Evolutionary conservation across 805 yeast genomes (phyloP).

Genomic region (Sporopachydermia quercuum): DNA sequence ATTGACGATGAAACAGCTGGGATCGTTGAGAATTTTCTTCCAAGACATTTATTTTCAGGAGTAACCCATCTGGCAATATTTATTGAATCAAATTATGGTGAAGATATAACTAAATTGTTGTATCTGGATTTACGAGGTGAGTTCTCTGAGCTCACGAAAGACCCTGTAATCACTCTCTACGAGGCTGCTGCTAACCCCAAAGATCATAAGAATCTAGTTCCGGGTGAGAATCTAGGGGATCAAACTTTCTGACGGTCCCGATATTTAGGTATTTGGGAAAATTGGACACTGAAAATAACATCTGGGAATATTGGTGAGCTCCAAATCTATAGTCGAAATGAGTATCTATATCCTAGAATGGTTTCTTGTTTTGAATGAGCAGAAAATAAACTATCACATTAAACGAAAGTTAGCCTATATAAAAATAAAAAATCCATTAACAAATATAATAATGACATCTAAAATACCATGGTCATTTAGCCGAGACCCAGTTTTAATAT

Average conservation of each 20-base stretch:
- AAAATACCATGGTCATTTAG: too few relatives aligned
- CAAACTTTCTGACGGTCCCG: background rate
- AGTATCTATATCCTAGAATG: background rate
- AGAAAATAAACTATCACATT: background rate
- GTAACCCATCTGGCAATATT: constrained; percentile 53
- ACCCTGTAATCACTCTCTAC: constrained; percentile 65
- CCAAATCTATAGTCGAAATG: background rate
- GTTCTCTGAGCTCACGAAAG: constrained; percentile 35
- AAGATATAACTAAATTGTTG: constrained; percentile 41
- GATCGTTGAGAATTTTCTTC: constrained; percentile 72
- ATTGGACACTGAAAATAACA: background rate
- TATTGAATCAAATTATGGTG: constrained; percentile 51
- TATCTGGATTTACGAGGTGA: constrained; percentile 75
- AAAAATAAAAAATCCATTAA: too few relatives aligned
- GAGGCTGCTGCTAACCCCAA: constrained; percentile 90
- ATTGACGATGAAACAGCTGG: constrained; percentile 28
- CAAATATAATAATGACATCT: too few relatives aligned
- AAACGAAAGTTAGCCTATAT: background rate
- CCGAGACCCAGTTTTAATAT: too few relatives aligned
- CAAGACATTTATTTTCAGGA: constrained; percentile 60
- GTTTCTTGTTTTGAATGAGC: background rate
- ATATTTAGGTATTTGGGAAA: background rate
- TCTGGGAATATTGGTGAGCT: background rate
- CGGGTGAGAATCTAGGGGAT: constrained; percentile 8
- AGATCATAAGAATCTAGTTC: constrained; percentile 45